Conservation (phyloP, 129 eudicot species). For the Sambucus nigra region DNA sequence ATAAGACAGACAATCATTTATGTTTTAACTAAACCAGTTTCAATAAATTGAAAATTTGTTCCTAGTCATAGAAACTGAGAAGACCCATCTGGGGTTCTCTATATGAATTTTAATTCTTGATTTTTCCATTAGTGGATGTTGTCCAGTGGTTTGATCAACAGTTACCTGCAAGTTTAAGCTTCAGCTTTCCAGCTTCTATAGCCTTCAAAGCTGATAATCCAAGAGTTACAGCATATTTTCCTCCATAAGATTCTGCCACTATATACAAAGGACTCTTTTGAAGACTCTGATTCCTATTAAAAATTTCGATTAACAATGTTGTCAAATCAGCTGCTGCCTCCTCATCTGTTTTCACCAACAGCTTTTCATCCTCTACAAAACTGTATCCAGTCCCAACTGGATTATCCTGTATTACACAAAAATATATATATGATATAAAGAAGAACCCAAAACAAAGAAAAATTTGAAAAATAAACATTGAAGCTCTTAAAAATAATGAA, state of each 20-base stretch:
- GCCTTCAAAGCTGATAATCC: slow-evolving; percentile 68
- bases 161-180: slow-evolving; percentile 68
- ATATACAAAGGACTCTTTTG: slow-evolving; percentile 64
- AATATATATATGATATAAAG: background rate
- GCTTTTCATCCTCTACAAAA: slow-evolving; percentile 53
- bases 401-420: slow-evolving; percentile 50
- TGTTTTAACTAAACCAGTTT: background rate
- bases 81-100: background rate
- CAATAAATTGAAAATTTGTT: background rate
- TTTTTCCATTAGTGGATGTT: no score
- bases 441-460: background rate
- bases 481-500: background rate
- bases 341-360: slow-evolving; percentile 66
- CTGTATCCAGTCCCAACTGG: slow-evolving; percentile 95
- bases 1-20: background rate
- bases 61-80: background rate
- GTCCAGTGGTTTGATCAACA: background rate
- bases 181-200: slow-evolving; percentile 42
- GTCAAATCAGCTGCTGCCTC: slow-evolving; percentile 79
- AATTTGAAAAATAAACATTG: background rate
- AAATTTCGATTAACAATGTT: slow-evolving; percentile 50
- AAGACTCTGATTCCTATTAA: slow-evolving; percentile 31
- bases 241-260: slow-evolving; percentile 84
- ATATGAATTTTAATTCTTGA: no score
- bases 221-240: slow-evolving; percentile 64